phyloP scores from a whole-genome alignment of 768 basidiomycete genomes.

The Lentinula boryana region DNA sequence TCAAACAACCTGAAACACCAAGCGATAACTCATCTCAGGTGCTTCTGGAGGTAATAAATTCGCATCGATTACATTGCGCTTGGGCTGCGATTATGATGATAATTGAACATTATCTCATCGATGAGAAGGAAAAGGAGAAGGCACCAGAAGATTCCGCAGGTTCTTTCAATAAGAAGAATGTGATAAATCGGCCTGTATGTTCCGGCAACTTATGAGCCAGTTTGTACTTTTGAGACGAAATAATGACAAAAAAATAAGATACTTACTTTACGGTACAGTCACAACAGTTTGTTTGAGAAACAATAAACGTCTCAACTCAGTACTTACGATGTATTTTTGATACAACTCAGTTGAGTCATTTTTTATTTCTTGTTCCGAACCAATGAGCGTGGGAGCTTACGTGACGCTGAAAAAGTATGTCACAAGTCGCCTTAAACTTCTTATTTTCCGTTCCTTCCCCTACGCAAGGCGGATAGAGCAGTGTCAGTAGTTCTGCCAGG shows the following conservation, averaged over 20 bases:
- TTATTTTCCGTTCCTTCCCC: constrained; percentile 1
- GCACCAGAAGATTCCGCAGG: background rate
- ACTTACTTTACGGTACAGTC: no score
- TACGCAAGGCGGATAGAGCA: constrained; percentile 43
- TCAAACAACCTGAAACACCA: no score
- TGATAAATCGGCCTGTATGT: background rate
- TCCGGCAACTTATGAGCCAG: background rate
- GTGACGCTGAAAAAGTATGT: background rate
- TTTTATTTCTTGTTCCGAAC: background rate
- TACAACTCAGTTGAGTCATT: background rate
- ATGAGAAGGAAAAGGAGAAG: background rate
- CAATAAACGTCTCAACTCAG: background rate
- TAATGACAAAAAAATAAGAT: no score
- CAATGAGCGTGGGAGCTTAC: background rate
- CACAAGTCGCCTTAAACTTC: background rate
- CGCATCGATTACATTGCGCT: background rate
- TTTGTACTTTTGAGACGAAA: background rate
- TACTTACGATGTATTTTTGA: background rate
- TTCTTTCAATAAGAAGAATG: background rate
- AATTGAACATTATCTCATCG: background rate
- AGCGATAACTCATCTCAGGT: no score
- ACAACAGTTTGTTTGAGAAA: no score
- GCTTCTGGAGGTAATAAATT: background rate
- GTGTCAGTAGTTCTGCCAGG: constrained; percentile 38
- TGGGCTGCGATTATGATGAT: background rate